Evolutionary conservation across 345 rosid species (phyloP), one percentile per base, ranked within the genome.

Genomic region (Eucalyptus fibrosa): DNA sequence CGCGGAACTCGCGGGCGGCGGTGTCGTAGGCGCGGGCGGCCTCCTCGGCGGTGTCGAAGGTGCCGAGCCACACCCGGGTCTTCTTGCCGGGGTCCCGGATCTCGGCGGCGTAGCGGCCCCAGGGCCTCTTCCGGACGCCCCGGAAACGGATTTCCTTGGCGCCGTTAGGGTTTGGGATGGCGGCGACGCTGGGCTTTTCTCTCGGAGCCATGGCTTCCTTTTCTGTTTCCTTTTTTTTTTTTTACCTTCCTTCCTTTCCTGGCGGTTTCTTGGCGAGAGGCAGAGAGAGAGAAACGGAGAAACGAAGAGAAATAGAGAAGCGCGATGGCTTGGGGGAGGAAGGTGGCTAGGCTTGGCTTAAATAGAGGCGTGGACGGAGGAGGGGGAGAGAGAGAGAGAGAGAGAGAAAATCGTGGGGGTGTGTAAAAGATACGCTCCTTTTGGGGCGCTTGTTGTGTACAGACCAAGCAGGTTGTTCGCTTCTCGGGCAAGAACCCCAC

Each of bases 51-150:
- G 99, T 97, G 56, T 96, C 97, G 37, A 95, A 97, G 30, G 99
- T 96, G 13, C 99, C 99, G 11, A 97, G 96, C 99, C 99, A 97
- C 81, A 96, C 98, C 1, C 99, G 94, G n/a, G 97, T 94, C 89
- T 96, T 96, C 95, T 95, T 97, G 9, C 96, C 96, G 0, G 99
- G 99, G 93, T 97, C 99, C 21, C 99, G 95, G 93, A 97, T 97
- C 97, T 97, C 99, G 60, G 99, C 98, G 16, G 99, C 99, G 87
- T 96, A 97, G 19, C 97, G 96, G 17, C 99, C 99, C 99, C 99
- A 97, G 1, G 99, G 99, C 55, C 99, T 94, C 93, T 95, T 96
- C 88, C 99, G 91, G 9, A 97, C 99, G 88, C 99, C 99, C 47
- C 99, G 93, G 90, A 90, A 97, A 44, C 98, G 96, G 92, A 95